These are phyloP conservation scores for Kockovaella imperatae DNA, from an alignment of 768 basidiomycete genomes.

Conservation along the genomic window DNA sequence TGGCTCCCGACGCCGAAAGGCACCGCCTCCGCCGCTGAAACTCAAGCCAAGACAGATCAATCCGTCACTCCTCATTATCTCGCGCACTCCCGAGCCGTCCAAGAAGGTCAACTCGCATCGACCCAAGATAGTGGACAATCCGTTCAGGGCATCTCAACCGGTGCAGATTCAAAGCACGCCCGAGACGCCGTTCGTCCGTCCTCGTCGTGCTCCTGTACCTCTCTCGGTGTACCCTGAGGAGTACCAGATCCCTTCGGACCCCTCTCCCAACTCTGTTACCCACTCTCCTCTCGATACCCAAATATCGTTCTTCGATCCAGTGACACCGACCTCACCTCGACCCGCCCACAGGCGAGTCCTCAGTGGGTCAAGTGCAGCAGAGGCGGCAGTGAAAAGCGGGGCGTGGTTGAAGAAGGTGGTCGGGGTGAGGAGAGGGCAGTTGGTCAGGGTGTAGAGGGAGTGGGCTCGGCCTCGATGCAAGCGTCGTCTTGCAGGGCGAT, in stretches of 20 bases:
- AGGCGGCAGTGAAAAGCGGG: slow-evolving; percentile 1
- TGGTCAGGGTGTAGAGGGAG: neutral
- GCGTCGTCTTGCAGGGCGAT: neutral
- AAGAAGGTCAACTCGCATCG: neutral
- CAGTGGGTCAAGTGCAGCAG: slow-evolving; percentile 1
- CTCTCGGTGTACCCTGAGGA: neutral
- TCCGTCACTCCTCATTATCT: neutral
- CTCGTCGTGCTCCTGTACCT: slow-evolving; percentile 20
- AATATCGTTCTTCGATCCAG: slow-evolving; percentile 27
- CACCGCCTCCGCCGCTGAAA: slow-evolving; percentile 1
- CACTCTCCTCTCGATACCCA: neutral
- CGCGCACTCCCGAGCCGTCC: neutral
- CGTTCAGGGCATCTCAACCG: neutral
- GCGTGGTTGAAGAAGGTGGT: slow-evolving; percentile 32
- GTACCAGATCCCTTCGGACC: neutral
- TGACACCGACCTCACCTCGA: slow-evolving; percentile 14
- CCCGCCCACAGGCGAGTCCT: neutral
- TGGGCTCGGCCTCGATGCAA: neutral
- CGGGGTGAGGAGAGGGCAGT: neutral
- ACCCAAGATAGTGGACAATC: neutral
- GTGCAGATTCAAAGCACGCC: neutral
- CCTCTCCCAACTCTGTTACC: neutral
- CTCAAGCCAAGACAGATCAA: slow-evolving; percentile 1
- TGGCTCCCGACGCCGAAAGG: neutral
- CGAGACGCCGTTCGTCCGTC: slow-evolving; percentile 28